Conservation (phyloP, 352 stramenopile species). For the Ochromonadaceae sp. region DNA sequence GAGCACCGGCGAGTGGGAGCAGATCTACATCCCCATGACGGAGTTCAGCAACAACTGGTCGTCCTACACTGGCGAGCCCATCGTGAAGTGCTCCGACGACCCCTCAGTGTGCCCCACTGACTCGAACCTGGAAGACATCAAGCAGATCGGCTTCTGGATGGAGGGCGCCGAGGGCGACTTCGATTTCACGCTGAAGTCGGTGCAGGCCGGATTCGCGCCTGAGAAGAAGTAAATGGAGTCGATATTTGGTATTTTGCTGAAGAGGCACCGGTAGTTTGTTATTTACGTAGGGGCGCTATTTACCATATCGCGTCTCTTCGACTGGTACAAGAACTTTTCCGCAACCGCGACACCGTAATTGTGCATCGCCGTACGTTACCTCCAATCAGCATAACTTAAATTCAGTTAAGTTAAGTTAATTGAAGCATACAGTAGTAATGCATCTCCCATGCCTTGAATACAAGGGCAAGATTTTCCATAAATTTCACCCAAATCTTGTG, state of each 20-base stretch:
- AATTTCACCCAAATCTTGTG: no score
- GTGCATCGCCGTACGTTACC: no score
- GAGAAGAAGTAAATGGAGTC: no score
- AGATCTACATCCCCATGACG: slow-evolving; percentile 26
- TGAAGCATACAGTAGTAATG: no score
- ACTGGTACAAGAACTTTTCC: no score
- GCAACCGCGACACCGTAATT: no score
- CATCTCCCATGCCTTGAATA: no score
- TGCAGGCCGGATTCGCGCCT: background rate
- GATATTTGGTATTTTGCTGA: background rate
- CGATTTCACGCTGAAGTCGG: slow-evolving; percentile 18
- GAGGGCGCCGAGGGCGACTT: slow-evolving; percentile 30
- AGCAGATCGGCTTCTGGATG: slow-evolving; percentile 30
- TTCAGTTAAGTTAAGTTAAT: no score
- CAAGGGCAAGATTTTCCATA: no score
- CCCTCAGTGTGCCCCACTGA: slow-evolving; percentile 22
- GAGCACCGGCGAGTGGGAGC: background rate
- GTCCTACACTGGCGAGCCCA: slow-evolving; percentile 27
- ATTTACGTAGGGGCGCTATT: no score
- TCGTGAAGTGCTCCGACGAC: slow-evolving; percentile 26
- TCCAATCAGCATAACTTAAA: no score
- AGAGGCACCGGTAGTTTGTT: background rate
- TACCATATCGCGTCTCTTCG: no score
- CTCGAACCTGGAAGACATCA: slow-evolving; percentile 23
- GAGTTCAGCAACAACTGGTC: slow-evolving; percentile 30